Conservation (phyloP, 2,329 filamentous ascomycete genomes). For the Sarocladiaceae sp. region DNA sequence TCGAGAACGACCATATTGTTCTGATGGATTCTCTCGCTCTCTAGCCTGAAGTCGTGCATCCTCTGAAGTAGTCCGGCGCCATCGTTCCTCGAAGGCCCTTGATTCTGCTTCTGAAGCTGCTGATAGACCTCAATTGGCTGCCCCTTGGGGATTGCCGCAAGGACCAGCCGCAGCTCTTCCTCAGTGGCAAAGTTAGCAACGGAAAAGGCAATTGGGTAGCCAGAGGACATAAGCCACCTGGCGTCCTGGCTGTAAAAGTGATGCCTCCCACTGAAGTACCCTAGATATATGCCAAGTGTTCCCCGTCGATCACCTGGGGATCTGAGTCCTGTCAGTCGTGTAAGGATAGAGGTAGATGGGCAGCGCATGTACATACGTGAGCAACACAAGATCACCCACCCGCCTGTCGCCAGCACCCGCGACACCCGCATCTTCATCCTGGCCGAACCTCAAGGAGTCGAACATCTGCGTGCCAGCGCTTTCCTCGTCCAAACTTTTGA, state of each 20-base stretch:
- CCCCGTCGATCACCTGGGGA: conserved; percentile 35
- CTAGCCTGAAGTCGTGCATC: conserved; percentile 39
- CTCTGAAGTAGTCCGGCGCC: conserved; percentile 37
- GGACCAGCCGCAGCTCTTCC: conserved; percentile 33
- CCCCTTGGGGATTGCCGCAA: conserved; percentile 23
- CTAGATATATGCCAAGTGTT: conserved; percentile 47
- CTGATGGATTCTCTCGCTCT: conserved; percentile 40
- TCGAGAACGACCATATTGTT: conserved; percentile 41
- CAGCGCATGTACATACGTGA: conserved; percentile 26
- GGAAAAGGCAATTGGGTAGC: conserved; percentile 41
- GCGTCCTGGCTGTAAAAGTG: conserved; percentile 50
- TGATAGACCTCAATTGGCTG: conserved; percentile 24
- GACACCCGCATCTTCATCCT: conserved; percentile 19
- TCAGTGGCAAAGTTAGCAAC: conserved; percentile 38
- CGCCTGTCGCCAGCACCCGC: conserved; percentile 20
- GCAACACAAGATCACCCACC: conserved; percentile 47
- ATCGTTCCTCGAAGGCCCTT: conserved; percentile 38
- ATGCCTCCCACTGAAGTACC: conserved; percentile 41
- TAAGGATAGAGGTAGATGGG: background rate
- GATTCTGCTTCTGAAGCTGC: conserved; percentile 22
- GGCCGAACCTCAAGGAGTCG: conserved; percentile 11
- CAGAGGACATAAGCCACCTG: conserved; percentile 38
- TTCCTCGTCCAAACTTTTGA: conserved; percentile 15
- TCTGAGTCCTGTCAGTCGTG: conserved; percentile 16
- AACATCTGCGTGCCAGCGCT: conserved; percentile 14